Evolutionary conservation across 441 rosid species (phyloP), one percentile per base, ranked within the genome.

Genomic region (Melastoma candidum): DNA sequence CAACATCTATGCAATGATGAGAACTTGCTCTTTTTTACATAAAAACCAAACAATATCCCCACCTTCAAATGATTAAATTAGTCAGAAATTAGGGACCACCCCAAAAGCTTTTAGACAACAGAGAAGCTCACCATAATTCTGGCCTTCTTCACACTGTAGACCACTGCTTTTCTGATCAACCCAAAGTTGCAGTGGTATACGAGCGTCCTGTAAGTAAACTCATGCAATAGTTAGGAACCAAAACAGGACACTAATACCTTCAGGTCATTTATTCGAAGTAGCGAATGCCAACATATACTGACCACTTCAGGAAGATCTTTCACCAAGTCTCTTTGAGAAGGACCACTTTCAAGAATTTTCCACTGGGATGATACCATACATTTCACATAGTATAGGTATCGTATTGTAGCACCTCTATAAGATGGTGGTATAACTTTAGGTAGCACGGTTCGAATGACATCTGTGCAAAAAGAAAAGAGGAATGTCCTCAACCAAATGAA

Each of bases 131-230:
- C 95, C 97, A 50, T 82, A 84, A 72, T 44, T 71, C 56, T 69
- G 92, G 67, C 75, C 79, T 61, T 80, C 90, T 75, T 87, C 97
- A 73, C 72, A 61, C 59, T 66, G 74, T 66, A 88, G 68, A 56
- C 98, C 95, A 54, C 81, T 86, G 69, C 74, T 72, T 53, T 82
- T 84, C 71, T 81, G 90, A 67, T 75, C 65, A 60, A 79, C 86
- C 97, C 98, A 92, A 70, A 92, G 68, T 60, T 88, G 92, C 50
- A 92, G 61, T 6, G 98, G 95, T 58, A 82, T 71, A 53, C 94
- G 95, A 67, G 74, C 82, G 71, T 85, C 98, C 98, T 92, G 81
- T 51, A 63, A 65, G 39, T 52, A 25, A 52, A 24, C 14, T 9
- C 56, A 52, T 39, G 44, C 44, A n/a, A 39, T 44, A 52, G 43